phyloP scores from a whole-genome alignment of 1,139 yeast genomes.

The Debaryomyces coudertii region DNA sequence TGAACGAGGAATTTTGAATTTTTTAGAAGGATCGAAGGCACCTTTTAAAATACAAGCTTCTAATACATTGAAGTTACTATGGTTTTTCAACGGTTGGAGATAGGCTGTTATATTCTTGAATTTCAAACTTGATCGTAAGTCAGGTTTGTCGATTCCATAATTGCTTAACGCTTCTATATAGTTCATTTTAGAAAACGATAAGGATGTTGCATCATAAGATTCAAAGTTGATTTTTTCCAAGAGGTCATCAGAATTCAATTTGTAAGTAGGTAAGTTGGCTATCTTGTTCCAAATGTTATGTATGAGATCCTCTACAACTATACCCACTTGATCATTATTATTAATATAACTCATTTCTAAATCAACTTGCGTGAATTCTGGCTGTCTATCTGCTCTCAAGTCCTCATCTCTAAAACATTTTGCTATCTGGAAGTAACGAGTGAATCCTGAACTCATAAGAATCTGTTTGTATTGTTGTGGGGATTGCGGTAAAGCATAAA shows the following conservation, averaged over 20 bases:
- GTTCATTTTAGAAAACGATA: constrained; percentile 49
- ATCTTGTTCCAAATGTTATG: constrained; percentile 57
- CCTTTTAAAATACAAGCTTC: constrained; percentile 69
- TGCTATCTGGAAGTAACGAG: constrained; percentile 86
- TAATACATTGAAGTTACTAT: constrained; percentile 58
- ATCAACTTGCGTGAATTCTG: constrained; percentile 95
- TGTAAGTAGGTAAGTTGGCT: constrained; percentile 42
- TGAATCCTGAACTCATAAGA: constrained; percentile 90
- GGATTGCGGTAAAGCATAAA: constrained; percentile 93
- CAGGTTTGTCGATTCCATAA: constrained; percentile 96
- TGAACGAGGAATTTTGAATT: constrained; percentile 31
- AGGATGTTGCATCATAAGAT: constrained; percentile 18
- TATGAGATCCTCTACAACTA: constrained; percentile 63
- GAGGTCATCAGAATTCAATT: constrained; percentile 26
- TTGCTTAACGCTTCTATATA: constrained; percentile 70
- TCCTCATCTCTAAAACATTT: constrained; percentile 96
- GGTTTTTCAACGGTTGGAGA: constrained; percentile 36
- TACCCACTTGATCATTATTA: constrained; percentile 64
- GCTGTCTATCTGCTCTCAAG: constrained; percentile 91
- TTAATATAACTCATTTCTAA: constrained; percentile 87
- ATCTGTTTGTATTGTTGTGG: constrained; percentile 97
- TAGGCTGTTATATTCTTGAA: constrained; percentile 52
- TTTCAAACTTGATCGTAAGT: constrained; percentile 63
- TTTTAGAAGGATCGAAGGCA: constrained; percentile 38
- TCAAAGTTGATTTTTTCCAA: constrained; percentile 26